These are phyloP conservation scores for Hymenoscyphus repandus DNA, from an alignment of 2,329 filamentous ascomycete genomes.

Conservation along the genomic window DNA sequence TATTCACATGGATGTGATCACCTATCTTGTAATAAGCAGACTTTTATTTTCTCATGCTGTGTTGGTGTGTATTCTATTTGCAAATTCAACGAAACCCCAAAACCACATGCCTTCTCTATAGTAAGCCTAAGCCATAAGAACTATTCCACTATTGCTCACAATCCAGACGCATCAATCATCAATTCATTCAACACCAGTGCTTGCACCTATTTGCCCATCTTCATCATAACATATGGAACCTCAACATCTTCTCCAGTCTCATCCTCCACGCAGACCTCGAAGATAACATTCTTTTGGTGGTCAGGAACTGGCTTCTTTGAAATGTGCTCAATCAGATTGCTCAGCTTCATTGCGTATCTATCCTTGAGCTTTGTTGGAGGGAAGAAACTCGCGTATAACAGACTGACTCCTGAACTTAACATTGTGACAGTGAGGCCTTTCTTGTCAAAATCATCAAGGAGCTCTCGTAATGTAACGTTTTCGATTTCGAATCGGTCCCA, in stretches of 20 bases:
- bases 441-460: constrained; percentile 75
- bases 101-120: constrained; percentile 10
- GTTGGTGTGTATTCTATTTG: background rate
- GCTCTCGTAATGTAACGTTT: constrained; percentile 78
- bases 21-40: background rate
- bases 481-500: constrained; percentile 96
- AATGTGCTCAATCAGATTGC: constrained; percentile 78
- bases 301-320: constrained; percentile 87
- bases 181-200: constrained; percentile 5
- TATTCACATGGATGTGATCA: background rate
- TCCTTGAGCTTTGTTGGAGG: constrained; percentile 73
- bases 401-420: constrained; percentile 94
- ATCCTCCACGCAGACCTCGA: constrained; percentile 93
- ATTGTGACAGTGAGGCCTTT: constrained; percentile 81
- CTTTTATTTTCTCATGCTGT: no score
- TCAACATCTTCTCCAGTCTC: constrained; percentile 88
- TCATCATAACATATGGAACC: constrained; percentile 93
- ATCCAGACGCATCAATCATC: constrained; percentile 9
- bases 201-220: constrained; percentile 34
- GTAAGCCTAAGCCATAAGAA: constrained; percentile 10
- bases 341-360: constrained; percentile 75
- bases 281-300: constrained; percentile 93
- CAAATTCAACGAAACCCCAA: background rate
- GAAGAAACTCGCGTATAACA: constrained; percentile 94
- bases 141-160: background rate